Conservation (phyloP, 179 eudicot species). For the Spinacia oleracea region DNA sequence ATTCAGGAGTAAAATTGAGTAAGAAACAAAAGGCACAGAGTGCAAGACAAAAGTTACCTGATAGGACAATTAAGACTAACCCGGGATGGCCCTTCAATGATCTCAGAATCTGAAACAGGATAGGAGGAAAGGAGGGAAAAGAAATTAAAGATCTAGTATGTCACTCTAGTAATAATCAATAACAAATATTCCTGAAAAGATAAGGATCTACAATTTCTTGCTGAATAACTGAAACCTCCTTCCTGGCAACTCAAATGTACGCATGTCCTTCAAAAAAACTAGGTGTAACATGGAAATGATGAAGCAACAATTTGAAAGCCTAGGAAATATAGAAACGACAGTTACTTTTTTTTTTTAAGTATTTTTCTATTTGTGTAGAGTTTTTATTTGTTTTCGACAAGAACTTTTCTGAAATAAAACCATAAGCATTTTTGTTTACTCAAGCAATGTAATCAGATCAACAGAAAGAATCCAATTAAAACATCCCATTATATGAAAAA, state of each 20-base stretch:
- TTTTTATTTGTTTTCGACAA: too few relatives aligned
- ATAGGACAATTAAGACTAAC: conserved; percentile 86
- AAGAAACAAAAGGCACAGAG: not conserved
- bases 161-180: not conserved
- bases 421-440: too few relatives aligned
- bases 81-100: conserved; percentile 80
- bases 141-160: not conserved
- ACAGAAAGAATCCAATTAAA: too few relatives aligned
- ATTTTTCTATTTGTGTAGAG: too few relatives aligned
- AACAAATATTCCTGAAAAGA: not conserved
- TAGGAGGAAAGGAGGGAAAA: conserved; percentile 6
- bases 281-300: not conserved
- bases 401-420: too few relatives aligned
- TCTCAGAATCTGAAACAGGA: conserved; percentile 60
- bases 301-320: not conserved
- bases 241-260: not conserved
- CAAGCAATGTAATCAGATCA: too few relatives aligned
- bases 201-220: not conserved
- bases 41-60: conserved; percentile 48
- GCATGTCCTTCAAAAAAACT: too few relatives aligned
- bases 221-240: not conserved
- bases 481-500: too few relatives aligned
- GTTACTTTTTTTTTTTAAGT: too few relatives aligned
- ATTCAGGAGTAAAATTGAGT: not conserved
- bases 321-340: not conserved